Evolutionary conservation across 2,329 filamentous ascomycete species (phyloP).

Genomic region (Apiospora malaysiana): DNA sequence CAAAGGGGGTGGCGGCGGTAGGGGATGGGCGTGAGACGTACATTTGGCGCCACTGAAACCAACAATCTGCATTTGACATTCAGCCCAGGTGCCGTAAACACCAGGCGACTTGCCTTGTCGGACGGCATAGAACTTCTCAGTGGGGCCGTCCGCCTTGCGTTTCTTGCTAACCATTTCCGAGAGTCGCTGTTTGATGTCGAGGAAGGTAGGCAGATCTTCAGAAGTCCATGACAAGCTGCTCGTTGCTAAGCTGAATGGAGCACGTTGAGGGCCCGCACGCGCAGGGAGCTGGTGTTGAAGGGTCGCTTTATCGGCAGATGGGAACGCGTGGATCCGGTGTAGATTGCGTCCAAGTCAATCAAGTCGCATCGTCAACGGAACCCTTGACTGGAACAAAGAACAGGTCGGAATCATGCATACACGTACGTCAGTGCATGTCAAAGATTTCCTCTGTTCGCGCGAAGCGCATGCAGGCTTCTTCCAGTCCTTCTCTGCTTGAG

Average conservation of each 20-base stretch:
- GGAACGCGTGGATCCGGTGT: slow-evolving; percentile 3
- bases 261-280: slow-evolving; percentile 14
- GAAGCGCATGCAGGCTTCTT: neutral
- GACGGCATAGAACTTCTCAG: slow-evolving; percentile 69
- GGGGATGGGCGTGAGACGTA: slow-evolving; percentile 51
- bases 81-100: slow-evolving; percentile 66
- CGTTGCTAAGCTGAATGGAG: neutral
- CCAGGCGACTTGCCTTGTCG: slow-evolving; percentile 61
- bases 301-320: slow-evolving; percentile 7
- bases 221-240: slow-evolving; percentile 35
- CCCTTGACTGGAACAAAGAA: neutral
- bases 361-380: slow-evolving; percentile 5
- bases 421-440: neutral
- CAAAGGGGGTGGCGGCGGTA: neutral
- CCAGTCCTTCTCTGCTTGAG: neutral
- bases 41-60: slow-evolving; percentile 70
- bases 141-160: slow-evolving; percentile 51
- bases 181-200: slow-evolving; percentile 26
- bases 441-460: neutral
- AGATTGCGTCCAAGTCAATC: neutral
- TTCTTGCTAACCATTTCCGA: slow-evolving; percentile 48
- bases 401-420: neutral
- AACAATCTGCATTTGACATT: slow-evolving; percentile 65
- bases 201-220: slow-evolving; percentile 22
- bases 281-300: neutral